These are phyloP conservation scores for Oryza glumipatula DNA, from an alignment of 176 grass and related monocot species.

Conservation along the genomic window DNA sequence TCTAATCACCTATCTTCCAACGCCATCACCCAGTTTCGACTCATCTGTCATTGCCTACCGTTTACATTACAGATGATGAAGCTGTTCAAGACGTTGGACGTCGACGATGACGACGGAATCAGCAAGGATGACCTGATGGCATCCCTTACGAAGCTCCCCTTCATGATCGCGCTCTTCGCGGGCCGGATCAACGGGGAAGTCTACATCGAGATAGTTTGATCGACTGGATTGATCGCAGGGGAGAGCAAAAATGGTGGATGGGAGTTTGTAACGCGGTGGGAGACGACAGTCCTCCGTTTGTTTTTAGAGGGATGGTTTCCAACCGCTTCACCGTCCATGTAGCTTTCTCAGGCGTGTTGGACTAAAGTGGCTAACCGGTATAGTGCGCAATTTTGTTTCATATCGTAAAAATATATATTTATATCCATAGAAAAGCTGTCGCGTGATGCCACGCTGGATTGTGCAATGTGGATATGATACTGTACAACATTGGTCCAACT, in stretches of 20 bases:
- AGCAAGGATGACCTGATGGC: slow-evolving; percentile 70
- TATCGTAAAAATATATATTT: background rate
- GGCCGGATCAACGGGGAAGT: slow-evolving; percentile 55
- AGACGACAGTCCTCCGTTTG: slow-evolving; percentile 17
- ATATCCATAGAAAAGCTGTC: slow-evolving; percentile 7
- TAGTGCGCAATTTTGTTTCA: slow-evolving; percentile 32
- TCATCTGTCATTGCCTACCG: background rate
- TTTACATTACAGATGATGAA: slow-evolving; percentile 54
- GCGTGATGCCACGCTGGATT: background rate
- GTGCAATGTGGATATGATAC: background rate
- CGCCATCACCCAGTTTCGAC: background rate
- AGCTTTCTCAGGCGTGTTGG: slow-evolving; percentile 12
- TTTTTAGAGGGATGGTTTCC: slow-evolving; percentile 21
- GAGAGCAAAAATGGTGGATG: slow-evolving; percentile 8
- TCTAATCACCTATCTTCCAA: background rate
- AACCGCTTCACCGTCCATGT: slow-evolving; percentile 13
- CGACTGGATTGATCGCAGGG: background rate
- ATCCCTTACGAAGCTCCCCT: slow-evolving; percentile 68
- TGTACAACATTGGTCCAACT: background rate
- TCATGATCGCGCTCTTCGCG: slow-evolving; percentile 73
- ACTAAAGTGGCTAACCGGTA: slow-evolving; percentile 25
- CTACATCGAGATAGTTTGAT: slow-evolving; percentile 67
- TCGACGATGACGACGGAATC: slow-evolving; percentile 56
- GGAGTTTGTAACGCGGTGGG: slow-evolving; percentile 1
- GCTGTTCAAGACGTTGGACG: slow-evolving; percentile 63